Evolutionary conservation across 768 basidiomycete species (phyloP), one percentile per base, ranked within the genome.

Genomic region (Lactifluus piperatus): DNA sequence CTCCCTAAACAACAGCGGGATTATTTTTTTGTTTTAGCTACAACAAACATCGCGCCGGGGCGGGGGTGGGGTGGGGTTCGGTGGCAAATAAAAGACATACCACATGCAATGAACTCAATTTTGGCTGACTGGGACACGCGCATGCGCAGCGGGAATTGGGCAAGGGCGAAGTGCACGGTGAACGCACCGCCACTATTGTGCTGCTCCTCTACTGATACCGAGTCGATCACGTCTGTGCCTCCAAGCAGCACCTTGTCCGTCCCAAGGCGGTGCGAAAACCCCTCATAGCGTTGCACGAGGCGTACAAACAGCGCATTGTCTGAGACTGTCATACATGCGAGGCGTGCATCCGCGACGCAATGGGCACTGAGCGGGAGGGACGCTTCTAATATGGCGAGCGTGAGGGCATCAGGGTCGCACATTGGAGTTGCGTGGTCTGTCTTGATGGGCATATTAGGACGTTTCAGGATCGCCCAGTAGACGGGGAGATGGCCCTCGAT

Each of bases 391-490:
- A 88, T 71, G 0, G 78, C 76, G 20, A 81, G 69, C 4, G 86
- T 62, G 24, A 79, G 67, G 6, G 65, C 67, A 22, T 65, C 63
- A 7, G 59, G 52, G 7, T 63, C 59, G 14, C 67, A 47, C 4
- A 60, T 2, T 18, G 54, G 22, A 0, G 41, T 46, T 13, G 36
- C 11, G 29, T 56, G 47, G 20, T 56, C 58, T 30, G 26, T 27
- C 45, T 54, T 57, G 53, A 27, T 27, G 44, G 54, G 20, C 11
- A 56, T 20, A 32, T 57, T 5, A 51, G 76, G 76, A 3, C 77
- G 78, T 56, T 85, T 86, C 24, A 88, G 71, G 62, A 88, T 81
- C 0, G 81, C 82, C 88, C 88, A 89, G 66, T 88, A 88, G 3
- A 89, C 63, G 0, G 85, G 82, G 0, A 82, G 81, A 64, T 83